Evolutionary conservation across 2,329 filamentous ascomycete genomes (phyloP).

Genomic region (Grosmannia serpens): DNA sequence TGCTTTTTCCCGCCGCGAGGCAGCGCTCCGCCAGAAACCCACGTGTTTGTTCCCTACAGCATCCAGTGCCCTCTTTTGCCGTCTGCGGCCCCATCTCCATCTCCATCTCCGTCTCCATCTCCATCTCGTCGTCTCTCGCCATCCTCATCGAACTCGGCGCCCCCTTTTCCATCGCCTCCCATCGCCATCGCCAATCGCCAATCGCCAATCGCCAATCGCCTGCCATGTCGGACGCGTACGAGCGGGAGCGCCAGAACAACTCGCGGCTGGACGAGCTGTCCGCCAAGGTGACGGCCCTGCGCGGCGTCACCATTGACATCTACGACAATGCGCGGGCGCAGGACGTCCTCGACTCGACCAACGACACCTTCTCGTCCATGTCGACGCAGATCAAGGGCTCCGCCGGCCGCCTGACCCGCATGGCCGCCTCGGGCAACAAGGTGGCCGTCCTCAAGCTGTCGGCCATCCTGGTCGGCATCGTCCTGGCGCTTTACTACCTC

Average conservation of each 20-base stretch:
- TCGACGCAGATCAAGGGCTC: constrained; percentile 72
- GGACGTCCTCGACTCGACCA: constrained; percentile 78
- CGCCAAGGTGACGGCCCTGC: constrained; percentile 80
- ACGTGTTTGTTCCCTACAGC: too few relatives aligned
- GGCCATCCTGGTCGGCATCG: constrained; percentile 62
- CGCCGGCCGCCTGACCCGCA: constrained; percentile 69
- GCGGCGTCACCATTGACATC: constrained; percentile 92
- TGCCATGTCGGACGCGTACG: constrained; percentile 62
- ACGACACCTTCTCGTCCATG: constrained; percentile 86
- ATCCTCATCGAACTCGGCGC: background rate
- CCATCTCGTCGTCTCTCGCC: background rate
- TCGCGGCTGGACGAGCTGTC: constrained; percentile 83
- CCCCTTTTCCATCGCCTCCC: background rate
- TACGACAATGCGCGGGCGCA: constrained; percentile 92
- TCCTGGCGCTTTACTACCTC: constrained; percentile 67
- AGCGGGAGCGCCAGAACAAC: constrained; percentile 86
- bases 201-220: background rate
- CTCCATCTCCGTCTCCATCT: background rate
- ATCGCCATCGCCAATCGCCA: background rate
- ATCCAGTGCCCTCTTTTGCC: too few relatives aligned
- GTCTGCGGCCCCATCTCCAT: background rate
- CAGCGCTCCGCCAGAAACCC: too few relatives aligned
- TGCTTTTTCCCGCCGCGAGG: too few relatives aligned
- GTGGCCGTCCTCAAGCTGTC: constrained; percentile 83
- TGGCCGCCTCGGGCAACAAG: constrained; percentile 85